Evolutionary conservation across 495 filamentous ascomycete species (phyloP).

Genomic region (Neurospora sp.): DNA sequence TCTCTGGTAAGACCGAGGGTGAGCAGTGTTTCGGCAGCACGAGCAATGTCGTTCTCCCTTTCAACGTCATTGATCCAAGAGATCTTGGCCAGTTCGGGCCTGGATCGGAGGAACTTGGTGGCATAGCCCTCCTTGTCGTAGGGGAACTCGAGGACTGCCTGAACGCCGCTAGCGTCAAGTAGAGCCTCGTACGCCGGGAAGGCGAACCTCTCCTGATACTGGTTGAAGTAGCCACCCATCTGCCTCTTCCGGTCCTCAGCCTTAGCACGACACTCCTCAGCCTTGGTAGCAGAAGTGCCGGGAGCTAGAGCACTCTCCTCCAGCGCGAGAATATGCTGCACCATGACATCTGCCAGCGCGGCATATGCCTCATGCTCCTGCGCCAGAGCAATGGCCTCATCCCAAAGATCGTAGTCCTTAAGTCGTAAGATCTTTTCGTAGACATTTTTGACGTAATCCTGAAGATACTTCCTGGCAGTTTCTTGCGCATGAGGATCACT

Average conservation of each 20-base stretch:
- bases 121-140: slow-evolving; percentile 52
- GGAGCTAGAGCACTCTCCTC: slow-evolving; percentile 14
- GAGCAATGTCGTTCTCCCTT: slow-evolving; percentile 58
- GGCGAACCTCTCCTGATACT: slow-evolving; percentile 69
- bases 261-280: slow-evolving; percentile 18
- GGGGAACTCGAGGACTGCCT: slow-evolving; percentile 56
- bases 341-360: slow-evolving; percentile 53
- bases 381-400: slow-evolving; percentile 61
- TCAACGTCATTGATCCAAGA: slow-evolving; percentile 90
- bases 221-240: slow-evolving; percentile 54
- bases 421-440: slow-evolving; percentile 40
- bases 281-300: slow-evolving; percentile 12
- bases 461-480: slow-evolving; percentile 26
- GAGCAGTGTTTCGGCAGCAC: slow-evolving; percentile 57
- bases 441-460: slow-evolving; percentile 27
- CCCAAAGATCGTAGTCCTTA: slow-evolving; percentile 55
- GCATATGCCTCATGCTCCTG: slow-evolving; percentile 62
- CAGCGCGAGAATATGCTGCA: slow-evolving; percentile 28
- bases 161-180: slow-evolving; percentile 53
- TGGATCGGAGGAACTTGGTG: slow-evolving; percentile 63
- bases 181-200: slow-evolving; percentile 68
- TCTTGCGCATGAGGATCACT: slow-evolving; percentile 23
- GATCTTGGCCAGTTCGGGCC: slow-evolving; percentile 61
- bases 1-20: slow-evolving; percentile 56
- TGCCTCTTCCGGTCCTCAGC: slow-evolving; percentile 26